Evolutionary conservation across 345 rosid genomes (phyloP), one percentile per base, ranked within the genome.

Genomic region (Euphorbia lathyris): DNA sequence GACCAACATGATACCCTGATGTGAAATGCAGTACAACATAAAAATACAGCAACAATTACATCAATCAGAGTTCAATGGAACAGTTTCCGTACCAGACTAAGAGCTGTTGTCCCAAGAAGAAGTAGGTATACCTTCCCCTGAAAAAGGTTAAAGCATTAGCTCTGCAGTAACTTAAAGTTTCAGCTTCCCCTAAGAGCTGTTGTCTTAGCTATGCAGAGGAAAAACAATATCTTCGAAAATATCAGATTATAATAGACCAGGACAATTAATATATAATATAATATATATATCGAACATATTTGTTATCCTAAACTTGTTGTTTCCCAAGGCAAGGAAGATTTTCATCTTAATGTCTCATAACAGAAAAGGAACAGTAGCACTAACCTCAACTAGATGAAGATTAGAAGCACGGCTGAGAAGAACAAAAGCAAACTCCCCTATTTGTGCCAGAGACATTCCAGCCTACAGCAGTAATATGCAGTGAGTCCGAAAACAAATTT

Each of bases 341-440:
- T 22, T 59, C 58, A 42, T 56, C 10, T 26, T 45, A 59, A 45
- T 20, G 9, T 9, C 11, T 66, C 47, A 40, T 25, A 20, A 50
- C 23, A 32, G 26, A 50, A 17, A 9, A 43, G 51, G 25, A 65
- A 58, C 34, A 67, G 51, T 9, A 68, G 52, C 66, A 67, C 84
- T 77, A 72, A 91, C 97, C 93, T 91, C 99, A 79, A 95, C 91
- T 65, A 95, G 83, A 80, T 83, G 95, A 78, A 95, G 93, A 86
- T 95, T 95, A 75, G 97, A 91, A 68, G 99, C 99, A 50, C 97
- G 96, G 76, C 97, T 95, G 52, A 95, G 87, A 65, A 95, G 92
- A 78, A 95, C 97, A 81, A 95, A 95, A 57, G 97, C 93, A 67
- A 95, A 95, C 62, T 95, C 99, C 71, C 97, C 99, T 62, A 95